Evolutionary conservation across 139 green algal species (phyloP).

Genomic region (Tetratostichococcus sp.): DNA sequence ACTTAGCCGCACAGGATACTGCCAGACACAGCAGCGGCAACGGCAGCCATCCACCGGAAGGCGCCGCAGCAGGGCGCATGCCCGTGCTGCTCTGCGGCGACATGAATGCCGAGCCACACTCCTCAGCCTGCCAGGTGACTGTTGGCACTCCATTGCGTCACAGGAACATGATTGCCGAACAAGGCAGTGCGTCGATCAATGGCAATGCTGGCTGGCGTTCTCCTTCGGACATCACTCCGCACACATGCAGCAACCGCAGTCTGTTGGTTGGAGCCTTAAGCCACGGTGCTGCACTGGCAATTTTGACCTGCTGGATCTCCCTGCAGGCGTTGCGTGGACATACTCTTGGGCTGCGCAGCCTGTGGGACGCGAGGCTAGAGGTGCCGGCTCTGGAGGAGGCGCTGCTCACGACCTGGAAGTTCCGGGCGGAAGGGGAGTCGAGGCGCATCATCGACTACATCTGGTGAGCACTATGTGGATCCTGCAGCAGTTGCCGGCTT

Average conservation of each 20-base stretch:
- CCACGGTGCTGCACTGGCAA: not conserved
- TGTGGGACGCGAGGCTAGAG: conserved; percentile 21
- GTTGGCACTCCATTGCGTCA: conserved; percentile 1
- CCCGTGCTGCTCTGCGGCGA: conserved; percentile 44
- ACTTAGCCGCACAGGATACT: too few relatives aligned
- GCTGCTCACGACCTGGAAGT: conserved; percentile 49
- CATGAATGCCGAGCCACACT: conserved; percentile 44
- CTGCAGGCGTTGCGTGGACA: conserved; percentile 24
- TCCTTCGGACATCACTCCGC: too few relatives aligned
- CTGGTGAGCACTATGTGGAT: conserved; percentile 20
- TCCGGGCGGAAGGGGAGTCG: conserved; percentile 20
- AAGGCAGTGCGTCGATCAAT: too few relatives aligned
- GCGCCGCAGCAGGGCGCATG: not conserved
- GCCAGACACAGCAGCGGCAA: conserved; percentile 1
- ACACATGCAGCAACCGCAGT: too few relatives aligned
- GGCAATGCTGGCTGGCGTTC: too few relatives aligned
- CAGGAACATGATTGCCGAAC: too few relatives aligned
- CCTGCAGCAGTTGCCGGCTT: too few relatives aligned
- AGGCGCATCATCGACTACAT: conserved; percentile 59
- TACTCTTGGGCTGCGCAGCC: conserved; percentile 25
- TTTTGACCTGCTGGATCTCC: not conserved
- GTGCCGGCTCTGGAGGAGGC: not conserved
- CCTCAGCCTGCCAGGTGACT: conserved; percentile 10
- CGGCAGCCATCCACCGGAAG: conserved; percentile 1
- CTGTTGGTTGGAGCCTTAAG: too few relatives aligned